Evolutionary conservation across 2,329 filamentous ascomycete species (phyloP), one percentile per base, ranked within the genome.

Genomic region (Scytalidium lignicola): DNA sequence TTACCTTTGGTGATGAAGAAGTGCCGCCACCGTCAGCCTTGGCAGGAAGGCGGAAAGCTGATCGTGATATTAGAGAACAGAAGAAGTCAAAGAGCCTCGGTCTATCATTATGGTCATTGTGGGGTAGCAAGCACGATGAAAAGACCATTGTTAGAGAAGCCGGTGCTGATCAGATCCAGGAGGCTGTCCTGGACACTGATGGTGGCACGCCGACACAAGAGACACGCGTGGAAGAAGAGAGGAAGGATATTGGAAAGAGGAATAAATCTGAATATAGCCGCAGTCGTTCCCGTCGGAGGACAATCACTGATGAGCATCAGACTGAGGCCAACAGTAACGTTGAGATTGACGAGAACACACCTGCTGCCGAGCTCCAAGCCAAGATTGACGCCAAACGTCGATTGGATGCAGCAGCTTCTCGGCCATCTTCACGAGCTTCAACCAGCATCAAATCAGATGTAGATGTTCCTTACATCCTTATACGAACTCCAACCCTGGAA

Each of bases 121-220:
- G 90, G 87, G 90, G 89, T 13, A 91, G 86, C 42, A 95, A 88
- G 64, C 90, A 96, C 62, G 93, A 97, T 63, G 80, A 92, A 65
- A 76, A 76, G 53, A 87, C 86, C 0, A 75, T 95, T 3, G 70
- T 74, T 43, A 71, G 80, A 3, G 80, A 84, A 62, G 65, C 77
- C 46, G 74, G 75, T 54, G 74, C 75, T 1, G 73, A 74, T 2
- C 67, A 68, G 50, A 59, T 65, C 2, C 58, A 67, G 0, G 59
- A 59, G 19, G 60, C 53, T 10, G 55, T 59, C 20, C 58, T 60
- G 6, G 71, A 78, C 29, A 74, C 71, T 1, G 60, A 71, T 39
- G 73, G 72, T 2, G 70, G 74, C 1, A 67, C 59, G 41, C 41
- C 52, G 2, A 29, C 62, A 1, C 20, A 56, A 21, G 58, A 60